Base-by-base conservation (phyloP, 495 filamentous ascomycete genomes). In the Lophium mytilinum region DNA sequence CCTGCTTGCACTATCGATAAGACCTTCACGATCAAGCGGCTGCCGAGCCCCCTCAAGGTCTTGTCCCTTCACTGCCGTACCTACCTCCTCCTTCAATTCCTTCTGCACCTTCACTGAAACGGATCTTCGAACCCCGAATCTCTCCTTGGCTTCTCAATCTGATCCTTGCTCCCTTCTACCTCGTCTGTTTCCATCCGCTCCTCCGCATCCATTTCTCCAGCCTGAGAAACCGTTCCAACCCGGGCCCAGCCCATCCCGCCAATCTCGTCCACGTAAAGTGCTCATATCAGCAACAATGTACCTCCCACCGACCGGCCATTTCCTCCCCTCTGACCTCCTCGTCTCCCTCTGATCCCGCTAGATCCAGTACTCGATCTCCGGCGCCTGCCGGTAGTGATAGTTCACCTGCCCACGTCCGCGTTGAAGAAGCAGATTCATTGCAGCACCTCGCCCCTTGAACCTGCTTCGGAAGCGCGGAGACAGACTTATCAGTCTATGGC, bases 361-460 rank as follows among this genome's bases (percentile, higher is more conserved):
- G 57, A 93, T 82, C 42, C 84, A 88, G 71, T 95, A 95, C 60
- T 85, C 74, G 65, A 95, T 91, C 71, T 91, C 88, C 5, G 90
- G 87, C 9, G 89, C 88, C 60, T 91, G 94, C 66, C 88, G 82
- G 34, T 65, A 71, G 72, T 95, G 95, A 68, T 95, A 90, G 72
- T 94, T 91, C 9, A 89, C 82, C 66, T 94, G 86, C 10, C 86
- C 89, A 93, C 93, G 21, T 89, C 89, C 2, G 86, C 85, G 66
- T 86, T 71, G 58, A 61, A 53, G 62, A 67, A 70, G 55, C 79
- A 86, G 65, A 87, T 69, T 88, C 89, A 96, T 69, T 76, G 86
- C 68, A 79, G 84, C 58, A 82, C 74, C 70, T 91, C 85, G 68
- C 79, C 79, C 65, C 24, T 2, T 2, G 6, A 6, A 30, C 94